A percentile compares a stretch with the other conserved stretches of the same genome.
Conservation (phyloP, 352 stramenopile species). For the Phytophthora meadii region DNA sequence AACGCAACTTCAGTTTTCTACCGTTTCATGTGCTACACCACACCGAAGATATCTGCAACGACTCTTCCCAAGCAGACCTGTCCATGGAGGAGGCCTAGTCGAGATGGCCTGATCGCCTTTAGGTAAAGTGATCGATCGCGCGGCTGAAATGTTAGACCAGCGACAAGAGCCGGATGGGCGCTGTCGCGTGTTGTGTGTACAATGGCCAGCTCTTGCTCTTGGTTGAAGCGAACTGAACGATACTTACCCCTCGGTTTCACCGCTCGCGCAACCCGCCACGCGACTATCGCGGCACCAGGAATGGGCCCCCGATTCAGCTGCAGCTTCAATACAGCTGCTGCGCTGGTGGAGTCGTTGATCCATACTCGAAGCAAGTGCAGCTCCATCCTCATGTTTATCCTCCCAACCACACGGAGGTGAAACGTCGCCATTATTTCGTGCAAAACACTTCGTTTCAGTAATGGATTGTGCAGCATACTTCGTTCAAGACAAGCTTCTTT, state of each 20-base stretch:
- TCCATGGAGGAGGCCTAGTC: not conserved
- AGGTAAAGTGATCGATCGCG: constrained; percentile 18
- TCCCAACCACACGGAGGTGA: not conserved
- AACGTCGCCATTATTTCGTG: constrained; percentile 6
- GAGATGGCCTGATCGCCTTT: constrained; percentile 9
- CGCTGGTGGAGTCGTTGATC: not conserved
- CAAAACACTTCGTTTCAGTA: constrained; percentile 6
- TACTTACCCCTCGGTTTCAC: constrained; percentile 14
- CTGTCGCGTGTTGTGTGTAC: constrained; percentile 18
- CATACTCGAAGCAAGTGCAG: constrained; percentile 1
- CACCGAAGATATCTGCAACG: not conserved
- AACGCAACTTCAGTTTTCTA: constrained; percentile 26
- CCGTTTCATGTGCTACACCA: constrained; percentile 6
- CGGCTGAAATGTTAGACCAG: constrained; percentile 13
- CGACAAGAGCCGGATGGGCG: constrained; percentile 11
- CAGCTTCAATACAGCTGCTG: constrained; percentile 27
- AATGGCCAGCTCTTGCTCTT: constrained; percentile 7
- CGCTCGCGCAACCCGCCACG: constrained; percentile 17
- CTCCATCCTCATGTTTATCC: constrained; percentile 21
- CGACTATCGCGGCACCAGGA: constrained; percentile 11
- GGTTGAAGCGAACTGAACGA: constrained; percentile 15
- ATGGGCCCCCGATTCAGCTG: not conserved
- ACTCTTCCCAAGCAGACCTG: constrained; percentile 1
- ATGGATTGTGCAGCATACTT: constrained; percentile 24
- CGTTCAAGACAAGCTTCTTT: constrained; percentile 16